These are phyloP conservation scores for Apodospora peruviana DNA, from an alignment of 495 filamentous ascomycete species.

Conservation along the genomic window DNA sequence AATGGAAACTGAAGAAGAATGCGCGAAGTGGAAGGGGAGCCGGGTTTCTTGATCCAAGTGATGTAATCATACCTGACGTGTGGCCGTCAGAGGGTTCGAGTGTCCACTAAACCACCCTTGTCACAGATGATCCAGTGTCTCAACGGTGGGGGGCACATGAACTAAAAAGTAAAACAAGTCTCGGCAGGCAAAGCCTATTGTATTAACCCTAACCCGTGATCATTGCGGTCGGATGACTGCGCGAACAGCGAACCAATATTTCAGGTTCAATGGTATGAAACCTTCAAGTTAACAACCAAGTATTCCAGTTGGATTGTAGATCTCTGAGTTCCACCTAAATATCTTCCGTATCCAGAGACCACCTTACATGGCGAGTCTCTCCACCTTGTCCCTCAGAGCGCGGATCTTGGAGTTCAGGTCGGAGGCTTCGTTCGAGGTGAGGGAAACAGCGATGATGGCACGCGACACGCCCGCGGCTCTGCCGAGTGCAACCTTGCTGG, in stretches of 20 bases:
- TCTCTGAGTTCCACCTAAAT: neutral
- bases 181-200: neutral
- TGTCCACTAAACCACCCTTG: neutral
- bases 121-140: neutral
- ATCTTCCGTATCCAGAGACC: too few relatives aligned
- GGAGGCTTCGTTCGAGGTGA: slow-evolving; percentile 89
- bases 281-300: too few relatives aligned
- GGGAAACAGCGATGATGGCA: slow-evolving; percentile 78
- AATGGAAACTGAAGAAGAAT: neutral
- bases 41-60: too few relatives aligned
- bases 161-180: neutral
- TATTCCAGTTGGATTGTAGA: too few relatives aligned
- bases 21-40: too few relatives aligned
- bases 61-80: neutral
- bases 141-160: neutral
- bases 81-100: neutral
- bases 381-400: slow-evolving; percentile 87
- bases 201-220: neutral
- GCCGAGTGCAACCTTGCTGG: slow-evolving; percentile 61
- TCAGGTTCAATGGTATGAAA: too few relatives aligned
- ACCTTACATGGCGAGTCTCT: slow-evolving; percentile 87
- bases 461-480: slow-evolving; percentile 79
- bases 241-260: too few relatives aligned
- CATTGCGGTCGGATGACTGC: too few relatives aligned
- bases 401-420: slow-evolving; percentile 84